phyloP scores from a whole-genome alignment of 176 grass and related monocot genomes.

The Hyparrhenia diplandra region DNA sequence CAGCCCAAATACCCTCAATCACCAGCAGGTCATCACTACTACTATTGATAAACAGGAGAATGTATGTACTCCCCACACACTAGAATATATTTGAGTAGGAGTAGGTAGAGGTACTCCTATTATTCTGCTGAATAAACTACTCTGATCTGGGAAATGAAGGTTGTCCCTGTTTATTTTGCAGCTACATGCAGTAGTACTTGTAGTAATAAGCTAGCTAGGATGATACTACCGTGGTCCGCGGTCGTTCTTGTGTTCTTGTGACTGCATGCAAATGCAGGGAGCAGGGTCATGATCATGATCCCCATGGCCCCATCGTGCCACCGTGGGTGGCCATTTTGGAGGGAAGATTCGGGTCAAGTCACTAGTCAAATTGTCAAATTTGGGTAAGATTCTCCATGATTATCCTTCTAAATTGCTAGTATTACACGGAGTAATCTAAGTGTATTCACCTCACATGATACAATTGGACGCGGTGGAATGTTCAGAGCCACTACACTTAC shows the following conservation, averaged over 20 bases:
- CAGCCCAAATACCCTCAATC: not conserved
- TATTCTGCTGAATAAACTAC: not conserved
- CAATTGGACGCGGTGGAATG: not conserved
- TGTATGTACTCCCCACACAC: not conserved
- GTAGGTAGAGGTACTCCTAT: not conserved
- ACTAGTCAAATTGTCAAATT: conserved; percentile 25
- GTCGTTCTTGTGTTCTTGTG: not conserved
- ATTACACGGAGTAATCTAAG: not conserved
- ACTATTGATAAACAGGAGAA: not conserved
- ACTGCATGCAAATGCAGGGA: not conserved
- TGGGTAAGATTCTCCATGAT: conserved; percentile 8
- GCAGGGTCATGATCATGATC: not conserved
- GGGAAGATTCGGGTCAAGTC: conserved; percentile 40
- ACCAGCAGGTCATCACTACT: not conserved
- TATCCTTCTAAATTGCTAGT: not conserved
- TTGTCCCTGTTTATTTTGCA: not conserved
- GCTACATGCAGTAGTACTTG: not conserved
- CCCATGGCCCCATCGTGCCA: not conserved
- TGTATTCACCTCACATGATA: not conserved
- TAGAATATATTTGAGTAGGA: not conserved
- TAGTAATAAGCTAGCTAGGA: not conserved
- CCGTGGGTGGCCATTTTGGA: not conserved
- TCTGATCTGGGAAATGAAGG: not conserved
- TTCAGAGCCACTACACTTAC: not conserved
- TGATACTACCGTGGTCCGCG: not conserved